These are phyloP conservation scores for Phanerochaete sordida DNA, from an alignment of 768 basidiomycete species.

Conservation along the genomic window DNA sequence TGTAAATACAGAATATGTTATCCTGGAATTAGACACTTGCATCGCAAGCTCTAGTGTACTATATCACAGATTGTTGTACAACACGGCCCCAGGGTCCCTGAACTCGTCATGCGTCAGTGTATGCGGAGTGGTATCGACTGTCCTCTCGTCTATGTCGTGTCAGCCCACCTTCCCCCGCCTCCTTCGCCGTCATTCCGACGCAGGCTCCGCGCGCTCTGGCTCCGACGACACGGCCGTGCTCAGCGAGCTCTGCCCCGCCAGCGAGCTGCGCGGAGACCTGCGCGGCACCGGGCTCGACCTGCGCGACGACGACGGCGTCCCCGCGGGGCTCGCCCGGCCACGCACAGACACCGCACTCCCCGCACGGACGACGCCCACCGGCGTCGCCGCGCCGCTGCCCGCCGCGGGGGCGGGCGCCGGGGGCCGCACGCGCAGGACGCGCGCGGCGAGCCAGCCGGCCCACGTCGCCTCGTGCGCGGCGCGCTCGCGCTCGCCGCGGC, in stretches of 20 bases:
- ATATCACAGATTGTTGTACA: conserved; percentile 6
- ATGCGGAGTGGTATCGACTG: background rate
- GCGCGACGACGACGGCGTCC: conserved; percentile 19
- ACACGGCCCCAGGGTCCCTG: background rate
- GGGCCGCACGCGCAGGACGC: conserved; percentile 24
- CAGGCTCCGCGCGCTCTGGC: background rate
- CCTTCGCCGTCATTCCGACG: background rate
- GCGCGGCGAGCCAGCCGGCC: conserved; percentile 26
- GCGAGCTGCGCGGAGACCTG: background rate
- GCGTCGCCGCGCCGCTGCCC: conserved; percentile 15
- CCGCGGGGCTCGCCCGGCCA: conserved; percentile 13
- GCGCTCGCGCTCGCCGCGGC: conserved; percentile 61
- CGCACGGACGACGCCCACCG: conserved; percentile 6
- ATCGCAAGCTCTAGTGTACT: background rate
- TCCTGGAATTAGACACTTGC: background rate
- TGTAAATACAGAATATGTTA: background rate
- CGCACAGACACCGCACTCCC: conserved; percentile 9
- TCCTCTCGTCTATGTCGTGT: background rate
- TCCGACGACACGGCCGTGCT: background rate
- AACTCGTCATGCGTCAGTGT: background rate
- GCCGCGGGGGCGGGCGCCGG: background rate
- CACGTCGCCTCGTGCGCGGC: conserved; percentile 28
- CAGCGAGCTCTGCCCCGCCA: background rate
- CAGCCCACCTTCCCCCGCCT: background rate
- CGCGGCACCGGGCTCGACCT: conserved; percentile 22